Conservation (phyloP, 192 early-diverging fungal species). For the Mortierella claussenii region DNA sequence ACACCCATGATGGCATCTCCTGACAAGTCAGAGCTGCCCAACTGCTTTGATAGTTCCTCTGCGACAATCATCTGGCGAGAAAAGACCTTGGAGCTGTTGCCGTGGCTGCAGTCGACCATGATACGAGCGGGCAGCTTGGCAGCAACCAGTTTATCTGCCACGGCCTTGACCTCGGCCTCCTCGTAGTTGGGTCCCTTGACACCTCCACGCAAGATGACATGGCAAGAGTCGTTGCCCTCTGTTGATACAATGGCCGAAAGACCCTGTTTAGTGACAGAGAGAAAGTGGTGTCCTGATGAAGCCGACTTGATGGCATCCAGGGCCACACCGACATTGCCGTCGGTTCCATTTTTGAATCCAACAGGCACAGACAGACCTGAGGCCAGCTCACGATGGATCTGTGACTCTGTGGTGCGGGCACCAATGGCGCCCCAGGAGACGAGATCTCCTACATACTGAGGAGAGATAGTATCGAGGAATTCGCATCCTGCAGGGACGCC, state of each 20-base stretch:
- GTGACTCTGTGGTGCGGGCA: slow-evolving; percentile 85
- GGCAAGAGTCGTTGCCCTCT: slow-evolving; percentile 91
- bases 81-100: slow-evolving; percentile 91
- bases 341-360: slow-evolving; percentile 88
- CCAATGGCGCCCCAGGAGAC: slow-evolving; percentile 85
- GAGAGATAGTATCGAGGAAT: slow-evolving; percentile 84
- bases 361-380: slow-evolving; percentile 84
- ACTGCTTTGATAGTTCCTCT: slow-evolving; percentile 62
- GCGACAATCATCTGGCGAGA: slow-evolving; percentile 87
- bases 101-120: slow-evolving; percentile 98
- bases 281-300: slow-evolving; percentile 76
- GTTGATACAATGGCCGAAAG: slow-evolving; percentile 86
- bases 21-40: slow-evolving; percentile 66
- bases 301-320: slow-evolving; percentile 94
- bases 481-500: slow-evolving; percentile 82
- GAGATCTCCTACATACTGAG: slow-evolving; percentile 84
- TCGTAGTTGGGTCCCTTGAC: slow-evolving; percentile 92
- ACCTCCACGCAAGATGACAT: slow-evolving; percentile 94
- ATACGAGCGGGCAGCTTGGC: slow-evolving; percentile 68
- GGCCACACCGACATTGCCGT: slow-evolving; percentile 84
- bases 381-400: slow-evolving; percentile 84
- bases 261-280: slow-evolving; percentile 89
- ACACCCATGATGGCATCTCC: slow-evolving; percentile 89
- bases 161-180: slow-evolving; percentile 69
- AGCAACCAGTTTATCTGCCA: slow-evolving; percentile 66